Base-by-base conservation (phyloP, 306 rosid genomes). In the Rosa chinensis region DNA sequence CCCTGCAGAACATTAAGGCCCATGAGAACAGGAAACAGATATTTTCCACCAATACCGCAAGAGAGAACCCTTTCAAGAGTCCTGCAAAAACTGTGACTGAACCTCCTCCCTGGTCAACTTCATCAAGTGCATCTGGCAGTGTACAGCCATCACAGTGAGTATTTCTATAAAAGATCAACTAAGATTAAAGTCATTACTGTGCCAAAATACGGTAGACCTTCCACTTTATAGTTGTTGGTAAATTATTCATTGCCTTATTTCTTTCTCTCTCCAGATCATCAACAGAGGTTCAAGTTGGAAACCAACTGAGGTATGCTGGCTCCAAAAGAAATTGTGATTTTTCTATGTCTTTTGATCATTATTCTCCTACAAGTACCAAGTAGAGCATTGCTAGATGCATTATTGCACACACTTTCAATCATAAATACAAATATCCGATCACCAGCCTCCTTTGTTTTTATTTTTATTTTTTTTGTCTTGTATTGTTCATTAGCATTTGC, bases 11-110 rank as follows among this genome's bases (percentile, higher is more conserved):
- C 78, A 92, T 95, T 70, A 95, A 95, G 90, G 96, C 97, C 77
- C 92, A 95, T 66, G 99, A 95, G 89, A 95, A 83, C 82, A 86
- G 97, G 87, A 95, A 78, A 84, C 97, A 92, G 80, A 88, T 92
- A 78, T 95, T 92, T 82, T 92, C 97, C 64, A 87, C 90, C 83
- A 90, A 84, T 83, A 84, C 81, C 11, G 72, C 89, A 9, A 88
- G 93, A 83, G 94, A 90, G 75, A 89, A 84, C 77, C 92, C 95
- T 80, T 95, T 92, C 73, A 89, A 74, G 83, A 84, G 86, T 80
- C 92, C 79, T 70, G 82, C 89, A 39, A 92, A 91, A 82, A 78
- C 87, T 28, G 71, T 88, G 79, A 87, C 87, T 3, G 94, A 90
- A 81, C 94, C 99, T 2, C 95, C 89, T 67, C 99, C 99, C 64